Evolutionary conservation across 768 basidiomycete genomes (phyloP).

Genomic region (Boletus reticulatus): DNA sequence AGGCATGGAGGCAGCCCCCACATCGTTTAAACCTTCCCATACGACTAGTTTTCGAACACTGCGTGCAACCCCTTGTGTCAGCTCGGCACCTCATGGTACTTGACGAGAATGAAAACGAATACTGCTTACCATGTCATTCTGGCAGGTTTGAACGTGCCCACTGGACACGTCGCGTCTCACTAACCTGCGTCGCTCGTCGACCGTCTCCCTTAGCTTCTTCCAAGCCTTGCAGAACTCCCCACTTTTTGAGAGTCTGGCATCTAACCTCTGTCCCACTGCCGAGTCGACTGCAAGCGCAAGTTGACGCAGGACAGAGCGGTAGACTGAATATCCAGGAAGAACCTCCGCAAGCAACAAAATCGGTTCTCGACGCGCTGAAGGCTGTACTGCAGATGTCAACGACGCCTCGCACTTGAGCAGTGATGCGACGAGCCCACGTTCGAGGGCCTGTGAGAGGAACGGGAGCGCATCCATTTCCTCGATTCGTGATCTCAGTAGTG

Average conservation of each 20-base stretch:
- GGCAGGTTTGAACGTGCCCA: conserved; percentile 25
- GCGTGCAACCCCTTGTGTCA: background rate
- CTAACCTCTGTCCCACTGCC: conserved; percentile 5
- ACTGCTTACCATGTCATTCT: conserved; percentile 20
- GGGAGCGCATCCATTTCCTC: conserved; percentile 26
- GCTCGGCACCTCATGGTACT: background rate
- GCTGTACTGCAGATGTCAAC: conserved; percentile 16
- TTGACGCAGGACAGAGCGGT: conserved; percentile 23
- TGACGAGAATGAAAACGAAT: background rate
- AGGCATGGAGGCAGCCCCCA: conserved; percentile 27
- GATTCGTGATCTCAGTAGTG: conserved; percentile 18
- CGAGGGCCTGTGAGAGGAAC: conserved; percentile 24
- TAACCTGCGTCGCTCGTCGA: conserved; percentile 18
- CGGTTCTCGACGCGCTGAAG: conserved; percentile 1
- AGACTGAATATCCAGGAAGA: conserved; percentile 25
- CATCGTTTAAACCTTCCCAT: conserved; percentile 24
- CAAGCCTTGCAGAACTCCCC: conserved; percentile 24
- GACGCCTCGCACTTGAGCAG: conserved; percentile 24
- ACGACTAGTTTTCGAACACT: conserved; percentile 22
- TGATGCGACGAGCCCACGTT: conserved; percentile 16
- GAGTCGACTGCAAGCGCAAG: conserved; percentile 10
- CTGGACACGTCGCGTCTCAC: conserved; percentile 14
- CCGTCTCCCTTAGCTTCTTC: conserved; percentile 17
- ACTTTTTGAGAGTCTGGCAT: conserved; percentile 9
- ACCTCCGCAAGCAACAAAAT: conserved; percentile 14